phyloP scores from a whole-genome alignment of 352 stramenopile genomes.

The Globisporangium spinosum region DNA sequence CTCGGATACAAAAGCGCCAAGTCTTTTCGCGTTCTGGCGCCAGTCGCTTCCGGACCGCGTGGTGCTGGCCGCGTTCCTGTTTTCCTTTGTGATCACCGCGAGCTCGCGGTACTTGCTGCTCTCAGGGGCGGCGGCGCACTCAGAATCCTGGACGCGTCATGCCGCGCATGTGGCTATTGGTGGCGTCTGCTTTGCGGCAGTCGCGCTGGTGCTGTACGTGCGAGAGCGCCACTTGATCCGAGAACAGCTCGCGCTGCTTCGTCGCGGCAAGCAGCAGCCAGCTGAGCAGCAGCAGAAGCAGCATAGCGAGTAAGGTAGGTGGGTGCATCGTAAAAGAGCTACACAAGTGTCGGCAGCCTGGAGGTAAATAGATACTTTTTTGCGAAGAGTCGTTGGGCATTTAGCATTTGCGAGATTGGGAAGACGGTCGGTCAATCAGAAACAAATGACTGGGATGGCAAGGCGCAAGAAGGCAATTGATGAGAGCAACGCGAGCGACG shows the following conservation, averaged over 20 bases:
- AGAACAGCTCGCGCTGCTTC: constrained; percentile 30
- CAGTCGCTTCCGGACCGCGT: constrained; percentile 44
- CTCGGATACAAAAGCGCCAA: neutral
- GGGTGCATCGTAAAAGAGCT: too few species aligned
- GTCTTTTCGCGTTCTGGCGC: constrained; percentile 41
- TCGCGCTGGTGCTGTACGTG: constrained; percentile 37
- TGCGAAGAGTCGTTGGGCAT: constrained; percentile 10
- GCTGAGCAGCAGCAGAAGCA: constrained; percentile 12
- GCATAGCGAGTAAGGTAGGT: constrained; percentile 22
- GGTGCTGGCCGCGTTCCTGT: constrained; percentile 44
- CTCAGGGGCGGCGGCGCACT: neutral
- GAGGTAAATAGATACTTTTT: neutral
- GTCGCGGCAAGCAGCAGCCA: constrained; percentile 5
- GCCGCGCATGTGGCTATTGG: constrained; percentile 45
- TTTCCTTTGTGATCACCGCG: constrained; percentile 35
- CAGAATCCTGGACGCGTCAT: constrained; percentile 35
- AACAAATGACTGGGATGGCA: neutral
- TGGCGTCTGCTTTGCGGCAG: constrained; percentile 36
- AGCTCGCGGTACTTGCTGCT: constrained; percentile 45
- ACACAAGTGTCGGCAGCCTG: too few species aligned
- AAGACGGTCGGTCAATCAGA: neutral
- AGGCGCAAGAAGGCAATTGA: neutral
- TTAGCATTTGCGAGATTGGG: neutral
- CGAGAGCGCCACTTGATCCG: constrained; percentile 45
- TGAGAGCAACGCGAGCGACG: neutral